Evolutionary conservation across 345 rosid genomes (phyloP).

Genomic region (Aquilaria yunnanensis): DNA sequence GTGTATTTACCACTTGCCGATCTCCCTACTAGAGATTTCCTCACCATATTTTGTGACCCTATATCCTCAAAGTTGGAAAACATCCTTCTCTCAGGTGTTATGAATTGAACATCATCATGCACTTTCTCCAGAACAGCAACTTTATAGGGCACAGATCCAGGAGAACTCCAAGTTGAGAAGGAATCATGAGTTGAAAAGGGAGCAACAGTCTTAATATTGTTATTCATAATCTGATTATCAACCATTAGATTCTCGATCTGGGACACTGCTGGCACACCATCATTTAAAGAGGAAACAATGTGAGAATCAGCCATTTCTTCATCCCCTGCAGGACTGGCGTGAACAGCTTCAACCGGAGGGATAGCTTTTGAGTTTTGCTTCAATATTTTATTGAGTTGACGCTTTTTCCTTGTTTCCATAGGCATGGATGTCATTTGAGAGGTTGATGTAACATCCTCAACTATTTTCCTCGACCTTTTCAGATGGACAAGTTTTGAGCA

Average conservation of each 20-base stretch:
- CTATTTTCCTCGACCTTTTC: constrained; percentile 62
- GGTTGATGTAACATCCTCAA: constrained; percentile 55
- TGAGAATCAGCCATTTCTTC: constrained; percentile 40
- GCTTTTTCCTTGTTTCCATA: constrained; percentile 24
- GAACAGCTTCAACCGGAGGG: constrained; percentile 30
- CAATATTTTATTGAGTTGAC: constrained; percentile 22
- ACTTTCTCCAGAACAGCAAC: constrained; percentile 28
- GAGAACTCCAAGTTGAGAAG: constrained; percentile 32
- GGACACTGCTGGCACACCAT: constrained; percentile 21
- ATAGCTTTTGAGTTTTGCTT: constrained; percentile 24
- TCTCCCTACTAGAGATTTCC: constrained; percentile 32
- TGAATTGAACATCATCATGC: constrained; percentile 19
- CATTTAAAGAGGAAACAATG: constrained; percentile 32
- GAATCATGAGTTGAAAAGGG: constrained; percentile 28
- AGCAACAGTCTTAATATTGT: constrained; percentile 21
- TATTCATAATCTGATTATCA: constrained; percentile 27
- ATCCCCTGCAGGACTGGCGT: constrained; percentile 24
- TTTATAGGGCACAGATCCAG: constrained; percentile 26
- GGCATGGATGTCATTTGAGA: constrained; percentile 22
- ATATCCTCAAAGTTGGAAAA: constrained; percentile 26
- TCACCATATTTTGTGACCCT: constrained; percentile 27
- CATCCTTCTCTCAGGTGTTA: constrained; percentile 28
- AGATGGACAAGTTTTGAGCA: constrained; percentile 77
- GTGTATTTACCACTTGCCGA: constrained; percentile 22
- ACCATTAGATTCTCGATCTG: constrained; percentile 21